Conservation (phyloP, 495 filamentous ascomycete species). For the Diplogelasinospora grovesii region DNA sequence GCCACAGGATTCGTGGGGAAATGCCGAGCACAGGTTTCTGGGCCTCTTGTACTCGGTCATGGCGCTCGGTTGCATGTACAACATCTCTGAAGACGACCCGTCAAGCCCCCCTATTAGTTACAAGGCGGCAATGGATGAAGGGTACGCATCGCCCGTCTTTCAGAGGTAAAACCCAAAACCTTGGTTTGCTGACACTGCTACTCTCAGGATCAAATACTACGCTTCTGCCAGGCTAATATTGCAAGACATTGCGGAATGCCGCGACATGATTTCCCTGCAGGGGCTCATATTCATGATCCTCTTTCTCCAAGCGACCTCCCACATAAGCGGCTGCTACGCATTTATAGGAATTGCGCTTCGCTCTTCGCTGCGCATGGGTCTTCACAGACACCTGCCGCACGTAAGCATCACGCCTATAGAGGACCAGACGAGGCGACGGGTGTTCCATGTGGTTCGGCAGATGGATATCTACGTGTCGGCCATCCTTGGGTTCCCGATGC, state of each 20-base stretch:
- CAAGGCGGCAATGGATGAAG: constrained; percentile 70
- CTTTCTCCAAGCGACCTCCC: constrained; percentile 85
- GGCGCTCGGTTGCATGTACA: constrained; percentile 82
- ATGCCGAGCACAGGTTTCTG: constrained; percentile 73
- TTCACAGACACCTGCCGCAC: constrained; percentile 70
- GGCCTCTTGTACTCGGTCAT: constrained; percentile 79
- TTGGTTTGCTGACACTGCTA: no score
- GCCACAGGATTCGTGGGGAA: constrained; percentile 58
- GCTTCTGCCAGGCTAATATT: constrained; percentile 64
- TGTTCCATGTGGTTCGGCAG: constrained; percentile 87
- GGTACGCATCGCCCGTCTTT: constrained; percentile 40
- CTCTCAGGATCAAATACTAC: constrained; percentile 76
- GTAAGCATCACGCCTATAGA: constrained; percentile 78
- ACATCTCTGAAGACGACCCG: constrained; percentile 39
- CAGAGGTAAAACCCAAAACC: constrained; percentile 6
- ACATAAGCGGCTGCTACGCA: constrained; percentile 87
- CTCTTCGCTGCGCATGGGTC: constrained; percentile 76
- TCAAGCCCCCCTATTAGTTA: constrained; percentile 39
- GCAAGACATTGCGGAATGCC: constrained; percentile 85
- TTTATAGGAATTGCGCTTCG: constrained; percentile 87
- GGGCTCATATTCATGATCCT: constrained; percentile 87
- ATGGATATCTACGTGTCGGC: constrained; percentile 94
- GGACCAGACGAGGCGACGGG: constrained; percentile 70
- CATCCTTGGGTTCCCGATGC: constrained; percentile 75
- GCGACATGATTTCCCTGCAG: constrained; percentile 79